A percentile compares a stretch with the other conserved stretches of the same genome.
phyloP scores from a whole-genome alignment of 345 rosid genomes.

The Moricandia arvensis region DNA sequence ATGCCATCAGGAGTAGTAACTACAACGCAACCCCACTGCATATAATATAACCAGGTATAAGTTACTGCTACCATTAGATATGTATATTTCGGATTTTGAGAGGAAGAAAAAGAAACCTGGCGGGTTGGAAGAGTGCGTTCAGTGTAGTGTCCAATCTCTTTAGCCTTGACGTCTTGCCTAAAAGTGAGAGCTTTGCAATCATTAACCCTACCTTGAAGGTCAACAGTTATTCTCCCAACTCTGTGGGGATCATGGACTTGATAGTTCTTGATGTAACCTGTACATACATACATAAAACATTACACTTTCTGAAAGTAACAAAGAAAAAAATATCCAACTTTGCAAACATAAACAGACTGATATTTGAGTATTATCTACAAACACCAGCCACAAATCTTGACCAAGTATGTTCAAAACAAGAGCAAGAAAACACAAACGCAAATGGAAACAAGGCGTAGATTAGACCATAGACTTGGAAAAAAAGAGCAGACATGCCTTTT shows the following conservation, averaged over 20 bases:
- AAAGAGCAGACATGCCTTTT: too few relatives aligned
- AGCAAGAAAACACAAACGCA: too few relatives aligned
- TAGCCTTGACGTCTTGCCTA: conserved; percentile 88
- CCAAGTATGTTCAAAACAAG: too few relatives aligned
- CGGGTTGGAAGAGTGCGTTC: conserved; percentile 70
- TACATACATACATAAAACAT: neutral
- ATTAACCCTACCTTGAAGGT: conserved; percentile 79
- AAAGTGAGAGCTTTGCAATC: conserved; percentile 80
- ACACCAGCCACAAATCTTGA: too few relatives aligned
- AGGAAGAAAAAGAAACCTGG: conserved; percentile 47
- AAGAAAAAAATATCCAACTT: too few relatives aligned
- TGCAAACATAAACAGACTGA: too few relatives aligned
- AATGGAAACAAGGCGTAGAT: too few relatives aligned
- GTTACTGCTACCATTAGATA: neutral
- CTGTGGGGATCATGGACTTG: conserved; percentile 78
- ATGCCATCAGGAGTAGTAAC: conserved; percentile 88
- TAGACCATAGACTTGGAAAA: too few relatives aligned
- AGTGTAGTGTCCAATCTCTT: conserved; percentile 64
- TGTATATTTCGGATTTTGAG: too few relatives aligned
- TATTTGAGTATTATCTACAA: too few relatives aligned
- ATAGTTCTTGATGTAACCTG: conserved; percentile 73
- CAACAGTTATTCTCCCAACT: conserved; percentile 81
- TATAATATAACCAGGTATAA: conserved; percentile 8
- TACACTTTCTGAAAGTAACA: too few relatives aligned
- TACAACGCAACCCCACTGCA: conserved; percentile 94